Evolutionary conservation across 768 basidiomycete genomes (phyloP).

Genomic region (Rhizopogon salebrosus): DNA sequence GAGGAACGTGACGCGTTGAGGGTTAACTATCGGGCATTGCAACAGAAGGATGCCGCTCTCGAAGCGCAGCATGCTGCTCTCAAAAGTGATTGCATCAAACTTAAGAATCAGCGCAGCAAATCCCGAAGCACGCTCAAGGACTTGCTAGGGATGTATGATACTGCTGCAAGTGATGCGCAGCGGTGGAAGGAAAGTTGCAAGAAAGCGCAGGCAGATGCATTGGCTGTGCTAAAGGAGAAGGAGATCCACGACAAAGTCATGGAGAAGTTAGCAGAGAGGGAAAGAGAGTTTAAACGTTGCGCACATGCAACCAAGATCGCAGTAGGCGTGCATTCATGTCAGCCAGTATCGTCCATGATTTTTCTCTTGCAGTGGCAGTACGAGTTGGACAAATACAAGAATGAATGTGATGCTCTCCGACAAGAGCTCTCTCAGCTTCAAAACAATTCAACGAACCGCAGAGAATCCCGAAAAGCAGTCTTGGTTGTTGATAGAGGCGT

Average conservation of each 20-base stretch:
- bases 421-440: slow-evolving; percentile 8
- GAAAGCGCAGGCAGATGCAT: neutral
- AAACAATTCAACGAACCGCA: too few relatives aligned
- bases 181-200: neutral
- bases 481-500: too few relatives aligned
- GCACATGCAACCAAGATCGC: slow-evolving; percentile 14
- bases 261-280: slow-evolving; percentile 10
- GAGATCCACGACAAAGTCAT: neutral
- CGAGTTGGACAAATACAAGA: slow-evolving; percentile 19
- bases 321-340: slow-evolving; percentile 8
- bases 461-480: too few relatives aligned
- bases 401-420: slow-evolving; percentile 20
- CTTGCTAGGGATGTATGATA: neutral
- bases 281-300: slow-evolving; percentile 17
- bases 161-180: neutral
- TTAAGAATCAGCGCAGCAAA: neutral
- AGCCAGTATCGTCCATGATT: neutral
- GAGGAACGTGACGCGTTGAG: neutral
- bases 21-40: slow-evolving; percentile 7
- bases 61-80: slow-evolving; percentile 10
- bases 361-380: slow-evolving; percentile 8
- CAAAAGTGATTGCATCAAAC: neutral
- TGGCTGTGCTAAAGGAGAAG: neutral
- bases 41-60: slow-evolving; percentile 8
- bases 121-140: too few relatives aligned